Evolutionary conservation across 257 asterid genomes (phyloP), one percentile per base, ranked within the genome.

Genomic region (Jacaranda mimosifolia): DNA sequence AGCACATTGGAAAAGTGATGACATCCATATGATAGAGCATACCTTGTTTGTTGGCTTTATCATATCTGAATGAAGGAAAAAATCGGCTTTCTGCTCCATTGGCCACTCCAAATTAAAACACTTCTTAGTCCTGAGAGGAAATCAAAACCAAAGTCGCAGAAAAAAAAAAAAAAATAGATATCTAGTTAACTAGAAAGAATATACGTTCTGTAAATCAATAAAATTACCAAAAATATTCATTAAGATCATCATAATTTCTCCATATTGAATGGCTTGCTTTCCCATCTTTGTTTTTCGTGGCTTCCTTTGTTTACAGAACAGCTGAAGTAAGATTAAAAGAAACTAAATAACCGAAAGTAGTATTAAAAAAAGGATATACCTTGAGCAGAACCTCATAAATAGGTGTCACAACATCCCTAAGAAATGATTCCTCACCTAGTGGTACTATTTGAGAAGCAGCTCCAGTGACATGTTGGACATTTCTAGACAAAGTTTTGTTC

Each of bases 231-330:
- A 96, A 96, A 87, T 93, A 93, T 79, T 93, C 99, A 63, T 96
- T 96, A 21, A 96, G 83, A 84, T 96, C 99, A 65, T 96, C 99
- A 45, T 96, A 96, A 87, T 93, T 96, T 88, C 99, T 90, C 98
- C 98, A 91, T 76, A 87, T 91, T n/a, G 98, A 85, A 87, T 96
- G 99, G 82, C 99, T 96, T 72, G 98, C 93, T 87, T 89, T 93
- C 83, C 98, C 97, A 42, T 49, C 63, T 85, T 80, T 86, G 81
- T 96, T 93, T 90, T 90, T 93, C 91, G 91, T 81, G 45, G 85
- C 96, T 93, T 96, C 99, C 99, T 96, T 86, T 82, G 83, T 80
- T 86, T 82, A 85, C 51, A 21, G 85, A 90, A 81, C 74, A 67
- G 57, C 51, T 64, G 81, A 76, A 19, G 83, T 76, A 82, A 77